These are phyloP conservation scores for Saccharum officinarum DNA, from an alignment of 176 grass and related monocot species.

Conservation along the genomic window DNA sequence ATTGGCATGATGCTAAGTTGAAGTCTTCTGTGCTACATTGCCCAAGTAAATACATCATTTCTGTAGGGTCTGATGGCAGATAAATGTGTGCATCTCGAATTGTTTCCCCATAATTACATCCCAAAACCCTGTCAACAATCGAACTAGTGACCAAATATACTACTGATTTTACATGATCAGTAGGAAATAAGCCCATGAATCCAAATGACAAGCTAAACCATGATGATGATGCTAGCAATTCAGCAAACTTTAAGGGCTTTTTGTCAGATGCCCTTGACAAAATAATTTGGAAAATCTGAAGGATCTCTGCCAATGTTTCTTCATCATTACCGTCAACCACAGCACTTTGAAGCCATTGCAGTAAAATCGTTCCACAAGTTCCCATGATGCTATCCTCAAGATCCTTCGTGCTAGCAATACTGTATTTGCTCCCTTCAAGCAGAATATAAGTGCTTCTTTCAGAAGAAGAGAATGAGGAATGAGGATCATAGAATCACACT, in stretches of 20 bases:
- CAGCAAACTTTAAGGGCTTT: slow-evolving; percentile 56
- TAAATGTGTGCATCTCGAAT: slow-evolving; percentile 76
- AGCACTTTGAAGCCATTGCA: slow-evolving; percentile 70
- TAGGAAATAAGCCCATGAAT: slow-evolving; percentile 82
- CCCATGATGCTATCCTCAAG: slow-evolving; percentile 67
- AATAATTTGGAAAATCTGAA: slow-evolving; percentile 85
- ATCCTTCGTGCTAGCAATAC: slow-evolving; percentile 43
- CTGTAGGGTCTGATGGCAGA: slow-evolving; percentile 82
- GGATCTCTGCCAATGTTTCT: slow-evolving; percentile 61
- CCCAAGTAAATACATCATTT: slow-evolving; percentile 79
- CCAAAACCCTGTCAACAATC: slow-evolving; percentile 68
- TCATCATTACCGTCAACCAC: slow-evolving; percentile 65
- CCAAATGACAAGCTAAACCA: slow-evolving; percentile 93
- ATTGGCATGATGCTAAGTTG: slow-evolving; percentile 78
- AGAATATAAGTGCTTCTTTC: slow-evolving; percentile 72
- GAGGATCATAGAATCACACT: slow-evolving; percentile 38
- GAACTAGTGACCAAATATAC: slow-evolving; percentile 76
- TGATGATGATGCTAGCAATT: slow-evolving; percentile 61
- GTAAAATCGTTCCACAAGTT: slow-evolving; percentile 68
- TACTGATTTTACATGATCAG: slow-evolving; percentile 68
- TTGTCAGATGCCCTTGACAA: slow-evolving; percentile 61
- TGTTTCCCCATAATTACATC: slow-evolving; percentile 63
- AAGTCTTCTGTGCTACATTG: slow-evolving; percentile 69
- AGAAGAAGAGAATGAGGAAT: slow-evolving; percentile 72
- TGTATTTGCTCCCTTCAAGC: slow-evolving; percentile 47